phyloP scores from a whole-genome alignment of 495 filamentous ascomycete genomes.

The Neurospora sp. region DNA sequence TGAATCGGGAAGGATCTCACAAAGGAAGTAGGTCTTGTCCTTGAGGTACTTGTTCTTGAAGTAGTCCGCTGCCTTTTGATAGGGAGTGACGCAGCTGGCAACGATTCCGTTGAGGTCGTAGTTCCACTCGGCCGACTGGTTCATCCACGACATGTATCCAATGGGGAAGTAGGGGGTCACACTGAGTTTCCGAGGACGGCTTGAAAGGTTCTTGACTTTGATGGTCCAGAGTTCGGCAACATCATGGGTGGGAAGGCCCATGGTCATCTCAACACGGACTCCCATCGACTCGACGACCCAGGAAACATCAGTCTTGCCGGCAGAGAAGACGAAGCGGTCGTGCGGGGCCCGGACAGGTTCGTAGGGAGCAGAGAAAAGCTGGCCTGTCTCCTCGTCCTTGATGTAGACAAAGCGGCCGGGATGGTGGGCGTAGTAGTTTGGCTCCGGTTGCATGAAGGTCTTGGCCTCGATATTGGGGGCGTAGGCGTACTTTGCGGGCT shows the following conservation, averaged over 20 bases:
- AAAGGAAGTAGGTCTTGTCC: constrained; percentile 48
- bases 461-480: constrained; percentile 46
- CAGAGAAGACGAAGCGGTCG: constrained; percentile 43
- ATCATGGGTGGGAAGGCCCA: constrained; percentile 41
- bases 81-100: constrained; percentile 41
- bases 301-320: constrained; percentile 42
- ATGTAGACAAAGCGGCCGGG: constrained; percentile 49
- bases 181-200: constrained; percentile 34
- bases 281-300: constrained; percentile 43
- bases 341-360: constrained; percentile 42
- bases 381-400: constrained; percentile 44
- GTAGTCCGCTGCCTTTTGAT: constrained; percentile 46
- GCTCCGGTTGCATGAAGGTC: constrained; percentile 52
- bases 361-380: constrained; percentile 45
- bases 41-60: constrained; percentile 48
- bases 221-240: constrained; percentile 48
- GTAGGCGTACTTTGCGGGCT: constrained; percentile 47
- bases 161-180: constrained; percentile 48
- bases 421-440: constrained; percentile 49
- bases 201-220: constrained; percentile 41
- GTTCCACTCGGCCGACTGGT: constrained; percentile 44
- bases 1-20: constrained; percentile 39
- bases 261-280: constrained; percentile 43
- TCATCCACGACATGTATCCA: constrained; percentile 54
- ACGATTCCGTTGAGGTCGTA: constrained; percentile 37